phyloP scores from a whole-genome alignment of 2,329 filamentous ascomycete species.

The Penicillium sp. region DNA sequence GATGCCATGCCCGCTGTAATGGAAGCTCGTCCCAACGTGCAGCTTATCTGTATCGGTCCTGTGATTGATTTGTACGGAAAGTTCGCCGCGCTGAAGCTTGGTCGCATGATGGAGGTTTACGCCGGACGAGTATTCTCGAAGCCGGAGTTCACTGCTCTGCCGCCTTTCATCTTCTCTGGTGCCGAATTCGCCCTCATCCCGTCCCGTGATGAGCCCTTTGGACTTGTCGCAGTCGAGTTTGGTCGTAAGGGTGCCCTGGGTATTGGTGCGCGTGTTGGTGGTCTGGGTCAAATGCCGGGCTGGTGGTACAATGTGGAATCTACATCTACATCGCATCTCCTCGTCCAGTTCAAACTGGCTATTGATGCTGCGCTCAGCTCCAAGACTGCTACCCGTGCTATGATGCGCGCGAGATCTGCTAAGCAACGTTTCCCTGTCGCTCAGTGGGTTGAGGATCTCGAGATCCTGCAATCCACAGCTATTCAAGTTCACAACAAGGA shows the following conservation, averaged over 20 bases:
- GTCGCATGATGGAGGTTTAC: constrained; percentile 64
- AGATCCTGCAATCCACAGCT: constrained; percentile 60
- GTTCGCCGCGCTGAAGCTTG: constrained; percentile 66
- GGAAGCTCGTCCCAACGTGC: constrained; percentile 60
- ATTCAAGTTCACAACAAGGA: constrained; percentile 58
- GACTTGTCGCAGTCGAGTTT: constrained; percentile 68
- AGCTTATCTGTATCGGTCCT: constrained; percentile 64
- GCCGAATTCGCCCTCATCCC: constrained; percentile 69
- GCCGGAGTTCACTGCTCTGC: constrained; percentile 66
- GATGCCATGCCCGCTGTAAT: constrained; percentile 66
- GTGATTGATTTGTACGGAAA: constrained; percentile 70
- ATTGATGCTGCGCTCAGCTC: constrained; percentile 62
- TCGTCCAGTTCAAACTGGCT: constrained; percentile 65
- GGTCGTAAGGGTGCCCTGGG: constrained; percentile 67
- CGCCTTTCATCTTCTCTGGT: constrained; percentile 66
- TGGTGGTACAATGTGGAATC: constrained; percentile 72
- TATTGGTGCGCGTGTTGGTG: constrained; percentile 66
- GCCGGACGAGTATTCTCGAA: constrained; percentile 66
- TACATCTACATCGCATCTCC: constrained; percentile 61
- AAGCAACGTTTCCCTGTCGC: constrained; percentile 68
- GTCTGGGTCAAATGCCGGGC: constrained; percentile 68
- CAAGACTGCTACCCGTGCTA: constrained; percentile 55
- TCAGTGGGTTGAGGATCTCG: constrained; percentile 66
- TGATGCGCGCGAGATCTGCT: constrained; percentile 65
- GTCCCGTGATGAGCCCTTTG: constrained; percentile 68